Conservation (phyloP, 257 asterid species). For the Solanum ahanhuiri region DNA sequence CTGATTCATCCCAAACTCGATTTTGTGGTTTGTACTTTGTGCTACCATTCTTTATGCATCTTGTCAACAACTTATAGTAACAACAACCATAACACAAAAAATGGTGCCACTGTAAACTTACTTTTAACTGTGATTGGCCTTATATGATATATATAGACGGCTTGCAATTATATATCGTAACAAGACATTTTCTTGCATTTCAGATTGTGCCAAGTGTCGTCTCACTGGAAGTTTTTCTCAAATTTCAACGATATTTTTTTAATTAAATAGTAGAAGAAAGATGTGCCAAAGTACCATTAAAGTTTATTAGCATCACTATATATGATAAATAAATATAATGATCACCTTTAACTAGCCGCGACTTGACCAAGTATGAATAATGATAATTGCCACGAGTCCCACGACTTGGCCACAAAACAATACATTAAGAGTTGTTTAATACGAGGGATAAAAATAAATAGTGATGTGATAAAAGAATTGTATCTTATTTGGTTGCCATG, state of each 20-base stretch:
- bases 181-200: not conserved
- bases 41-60: not conserved
- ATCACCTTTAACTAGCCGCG: too few species aligned
- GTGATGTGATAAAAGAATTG: accelerated
- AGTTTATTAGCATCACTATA: not conserved
- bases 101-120: not conserved
- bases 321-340: too few species aligned
- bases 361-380: not conserved
- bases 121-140: not conserved
- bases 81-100: not conserved
- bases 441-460: too few species aligned
- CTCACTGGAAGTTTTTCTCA: not conserved
- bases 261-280: not conserved
- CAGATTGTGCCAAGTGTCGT: not conserved
- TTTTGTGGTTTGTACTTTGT: not conserved
- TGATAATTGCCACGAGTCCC: not conserved
- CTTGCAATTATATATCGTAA: too few species aligned
- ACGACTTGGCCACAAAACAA: not conserved
- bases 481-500: too few species aligned
- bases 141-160: too few species aligned
- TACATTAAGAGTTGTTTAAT: too few species aligned
- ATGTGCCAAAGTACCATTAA: not conserved
- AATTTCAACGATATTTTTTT: not conserved
- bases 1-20: not conserved
- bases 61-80: not conserved